phyloP scores from a whole-genome alignment of 768 basidiomycete genomes.

The Suillus decipiens region DNA sequence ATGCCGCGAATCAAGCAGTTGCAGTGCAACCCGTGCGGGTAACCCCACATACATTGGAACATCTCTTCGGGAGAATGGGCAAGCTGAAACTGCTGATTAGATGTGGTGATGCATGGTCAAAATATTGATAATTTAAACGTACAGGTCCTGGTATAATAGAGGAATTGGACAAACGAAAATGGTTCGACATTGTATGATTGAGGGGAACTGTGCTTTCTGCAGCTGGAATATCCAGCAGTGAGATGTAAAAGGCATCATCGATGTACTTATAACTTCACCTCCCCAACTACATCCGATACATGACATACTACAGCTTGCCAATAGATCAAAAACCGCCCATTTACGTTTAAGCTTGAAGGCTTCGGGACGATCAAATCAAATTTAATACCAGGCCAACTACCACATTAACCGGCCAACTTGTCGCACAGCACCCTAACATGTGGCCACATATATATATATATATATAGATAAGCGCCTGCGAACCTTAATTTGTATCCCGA shows the following conservation, averaged over 20 bases:
- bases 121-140: background rate
- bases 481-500: background rate
- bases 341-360: too few relatives aligned
- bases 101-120: background rate
- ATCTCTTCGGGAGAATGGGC: background rate
- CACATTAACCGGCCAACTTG: too few relatives aligned
- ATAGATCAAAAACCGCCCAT: too few relatives aligned
- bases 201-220: background rate
- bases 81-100: background rate
- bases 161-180: background rate
- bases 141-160: background rate
- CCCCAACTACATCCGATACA: background rate
- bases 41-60: slow-evolving; percentile 5
- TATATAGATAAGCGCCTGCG: background rate
- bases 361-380: too few relatives aligned
- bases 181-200: background rate
- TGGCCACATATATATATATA: too few relatives aligned
- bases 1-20: background rate
- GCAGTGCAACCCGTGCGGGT: background rate
- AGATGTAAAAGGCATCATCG: background rate
- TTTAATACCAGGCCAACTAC: too few relatives aligned
- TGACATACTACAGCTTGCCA: too few relatives aligned
- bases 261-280: background rate
- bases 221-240: background rate
- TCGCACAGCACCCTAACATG: background rate